phyloP scores from a whole-genome alignment of 2,329 filamentous ascomycete species.

The Botrytis squamosa region DNA sequence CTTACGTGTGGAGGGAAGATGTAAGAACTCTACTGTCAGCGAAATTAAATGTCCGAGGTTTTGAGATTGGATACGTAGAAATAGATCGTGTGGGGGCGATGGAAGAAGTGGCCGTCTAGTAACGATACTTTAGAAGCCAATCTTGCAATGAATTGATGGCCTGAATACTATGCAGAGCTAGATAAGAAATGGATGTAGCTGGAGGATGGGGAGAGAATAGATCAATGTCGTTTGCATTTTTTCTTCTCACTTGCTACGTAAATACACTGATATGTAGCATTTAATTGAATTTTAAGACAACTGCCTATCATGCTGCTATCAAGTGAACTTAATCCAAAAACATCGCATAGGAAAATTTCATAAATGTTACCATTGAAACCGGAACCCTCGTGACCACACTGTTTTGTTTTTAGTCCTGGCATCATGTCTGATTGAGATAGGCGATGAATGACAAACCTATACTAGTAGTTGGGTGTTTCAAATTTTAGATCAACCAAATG shows the following conservation, averaged over 20 bases:
- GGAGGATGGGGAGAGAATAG: neutral
- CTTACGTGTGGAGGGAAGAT: neutral
- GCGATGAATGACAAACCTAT: neutral
- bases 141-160: neutral
- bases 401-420: neutral
- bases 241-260: neutral
- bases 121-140: neutral
- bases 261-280: neutral
- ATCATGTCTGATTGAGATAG: constrained; percentile 1
- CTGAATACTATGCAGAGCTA: neutral
- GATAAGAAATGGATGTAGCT: neutral
- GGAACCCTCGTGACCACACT: neutral
- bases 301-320: neutral
- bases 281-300: neutral
- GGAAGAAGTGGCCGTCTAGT: neutral
- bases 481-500: neutral
- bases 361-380: neutral
- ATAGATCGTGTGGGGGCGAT: neutral
- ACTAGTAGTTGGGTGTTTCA: neutral
- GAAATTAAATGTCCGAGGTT: constrained; percentile 1
- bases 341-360: neutral
- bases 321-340: neutral
- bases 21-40: constrained; percentile 1
- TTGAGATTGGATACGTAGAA: constrained; percentile 4
- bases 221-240: neutral